Percentiles rank a stretch among this genome's conserved stretches.
phyloP scores from a whole-genome alignment of 2,329 filamentous ascomycete species.

The Colletotrichum sp. region DNA sequence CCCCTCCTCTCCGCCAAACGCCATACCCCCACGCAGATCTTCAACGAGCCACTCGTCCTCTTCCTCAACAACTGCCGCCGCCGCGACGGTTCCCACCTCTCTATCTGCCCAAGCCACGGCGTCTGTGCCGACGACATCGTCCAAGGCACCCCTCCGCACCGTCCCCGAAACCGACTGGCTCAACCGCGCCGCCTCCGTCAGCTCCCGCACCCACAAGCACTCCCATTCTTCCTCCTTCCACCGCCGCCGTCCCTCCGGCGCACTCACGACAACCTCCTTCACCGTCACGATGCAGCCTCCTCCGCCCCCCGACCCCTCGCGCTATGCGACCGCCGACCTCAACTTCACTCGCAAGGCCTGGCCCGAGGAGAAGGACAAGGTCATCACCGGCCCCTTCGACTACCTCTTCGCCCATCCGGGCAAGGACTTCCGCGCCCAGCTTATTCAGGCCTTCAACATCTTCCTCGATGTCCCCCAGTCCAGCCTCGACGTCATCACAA shows the following conservation, averaged over 20 bases:
- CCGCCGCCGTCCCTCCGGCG: slow-evolving; percentile 18
- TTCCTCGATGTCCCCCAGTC: slow-evolving; percentile 78
- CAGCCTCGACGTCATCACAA: slow-evolving; percentile 76
- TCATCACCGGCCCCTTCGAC: slow-evolving; percentile 79
- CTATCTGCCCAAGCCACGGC: not conserved
- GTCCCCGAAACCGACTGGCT: slow-evolving; percentile 70
- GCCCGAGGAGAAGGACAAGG: slow-evolving; percentile 77
- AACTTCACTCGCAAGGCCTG: slow-evolving; percentile 62
- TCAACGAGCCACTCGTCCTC: slow-evolving; percentile 48
- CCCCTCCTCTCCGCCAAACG: slow-evolving; percentile 54
- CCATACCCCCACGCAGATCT: slow-evolving; percentile 76
- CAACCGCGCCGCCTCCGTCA: slow-evolving; percentile 33
- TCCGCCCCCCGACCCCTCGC: slow-evolving; percentile 52
- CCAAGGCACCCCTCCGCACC: slow-evolving; percentile 52
- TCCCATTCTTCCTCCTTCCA: slow-evolving; percentile 2
- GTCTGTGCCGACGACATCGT: slow-evolving; percentile 29
- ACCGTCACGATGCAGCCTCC: slow-evolving; percentile 42
- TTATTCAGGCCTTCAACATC: slow-evolving; percentile 81
- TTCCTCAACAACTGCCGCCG: slow-evolving; percentile 30
- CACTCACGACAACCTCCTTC: slow-evolving; percentile 30
- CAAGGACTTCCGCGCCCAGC: slow-evolving; percentile 82
- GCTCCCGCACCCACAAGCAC: slow-evolving; percentile 9
- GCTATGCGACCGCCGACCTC: slow-evolving; percentile 61
- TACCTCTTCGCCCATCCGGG: slow-evolving; percentile 81
- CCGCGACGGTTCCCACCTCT: not conserved